Conservation (phyloP, 768 basidiomycete species). For the Mycena indigotica region DNA sequence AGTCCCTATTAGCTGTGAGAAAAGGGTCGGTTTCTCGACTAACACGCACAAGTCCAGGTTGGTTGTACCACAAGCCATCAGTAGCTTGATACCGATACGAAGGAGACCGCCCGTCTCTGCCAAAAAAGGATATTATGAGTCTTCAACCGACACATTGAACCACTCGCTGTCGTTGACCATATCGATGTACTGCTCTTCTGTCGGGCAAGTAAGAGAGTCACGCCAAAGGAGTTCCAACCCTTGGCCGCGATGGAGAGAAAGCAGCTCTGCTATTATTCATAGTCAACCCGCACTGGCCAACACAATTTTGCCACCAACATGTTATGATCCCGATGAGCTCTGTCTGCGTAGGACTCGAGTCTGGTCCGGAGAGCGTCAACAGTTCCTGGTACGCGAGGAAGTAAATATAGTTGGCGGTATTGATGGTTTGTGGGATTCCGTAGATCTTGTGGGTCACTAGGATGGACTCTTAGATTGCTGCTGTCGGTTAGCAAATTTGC, state of each 20-base stretch:
- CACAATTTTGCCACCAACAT: constrained; percentile 43
- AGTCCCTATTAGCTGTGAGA: constrained; percentile 57
- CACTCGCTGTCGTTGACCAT: constrained; percentile 95
- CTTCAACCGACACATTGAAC: too few relatives aligned
- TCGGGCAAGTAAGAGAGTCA: constrained; percentile 87
- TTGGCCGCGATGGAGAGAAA: constrained; percentile 93
- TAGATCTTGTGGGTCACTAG: constrained; percentile 96
- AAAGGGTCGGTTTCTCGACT: background rate
- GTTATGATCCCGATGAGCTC: constrained; percentile 76
- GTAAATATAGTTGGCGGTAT: constrained; percentile 95
- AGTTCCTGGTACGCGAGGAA: constrained; percentile 92
- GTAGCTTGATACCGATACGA: constrained; percentile 88
- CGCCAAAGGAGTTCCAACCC: constrained; percentile 95
- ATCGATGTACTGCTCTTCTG: constrained; percentile 89
- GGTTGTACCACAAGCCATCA: constrained; percentile 86
- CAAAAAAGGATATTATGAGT: background rate
- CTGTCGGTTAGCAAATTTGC: background rate
- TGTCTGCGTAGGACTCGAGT: constrained; percentile 28
- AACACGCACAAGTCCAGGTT: constrained; percentile 58
- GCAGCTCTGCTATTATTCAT: constrained; percentile 52
- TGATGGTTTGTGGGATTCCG: constrained; percentile 95
- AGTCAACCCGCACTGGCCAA: background rate
- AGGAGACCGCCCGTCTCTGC: constrained; percentile 94
- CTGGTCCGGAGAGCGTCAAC: constrained; percentile 44
- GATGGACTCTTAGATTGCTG: too few relatives aligned